Conservation (phyloP, 2,329 filamentous ascomycete species). For the Colletotrichum liriopes region DNA sequence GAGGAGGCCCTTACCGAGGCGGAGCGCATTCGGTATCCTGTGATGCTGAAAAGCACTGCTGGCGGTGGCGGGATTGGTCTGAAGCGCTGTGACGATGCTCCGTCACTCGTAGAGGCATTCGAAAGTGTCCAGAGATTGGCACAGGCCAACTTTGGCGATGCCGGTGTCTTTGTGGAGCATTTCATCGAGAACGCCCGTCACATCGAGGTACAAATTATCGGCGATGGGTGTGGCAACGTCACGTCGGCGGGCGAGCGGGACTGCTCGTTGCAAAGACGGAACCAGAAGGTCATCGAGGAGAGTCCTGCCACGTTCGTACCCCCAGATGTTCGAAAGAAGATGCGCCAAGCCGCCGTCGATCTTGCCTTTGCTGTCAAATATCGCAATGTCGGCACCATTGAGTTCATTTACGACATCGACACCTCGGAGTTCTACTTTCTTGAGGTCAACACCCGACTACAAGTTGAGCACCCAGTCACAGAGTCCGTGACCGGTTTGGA, state of each 20-base stretch:
- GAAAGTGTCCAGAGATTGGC: constrained; percentile 57
- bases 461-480: constrained; percentile 64
- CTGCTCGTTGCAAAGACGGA: constrained; percentile 65
- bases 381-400: constrained; percentile 60
- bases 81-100: constrained; percentile 52
- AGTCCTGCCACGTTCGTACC: constrained; percentile 56
- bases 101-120: constrained; percentile 52
- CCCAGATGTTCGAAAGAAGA: constrained; percentile 49
- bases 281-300: constrained; percentile 69
- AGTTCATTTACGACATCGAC: constrained; percentile 60
- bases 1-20: constrained; percentile 50
- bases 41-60: constrained; percentile 65
- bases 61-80: constrained; percentile 64
- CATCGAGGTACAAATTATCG: constrained; percentile 67
- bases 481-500: constrained; percentile 57
- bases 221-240: constrained; percentile 59
- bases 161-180: constrained; percentile 59
- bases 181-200: constrained; percentile 60
- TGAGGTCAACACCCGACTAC: constrained; percentile 64
- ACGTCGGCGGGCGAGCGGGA: constrained; percentile 62
- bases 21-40: constrained; percentile 53
- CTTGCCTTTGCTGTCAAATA: constrained; percentile 57
- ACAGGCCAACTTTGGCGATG: constrained; percentile 59
- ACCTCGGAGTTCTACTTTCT: constrained; percentile 61
- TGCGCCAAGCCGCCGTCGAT: constrained; percentile 55